These are phyloP conservation scores for Teunomyces kruisii DNA, from an alignment of 805 yeast species.

Conservation along the genomic window DNA sequence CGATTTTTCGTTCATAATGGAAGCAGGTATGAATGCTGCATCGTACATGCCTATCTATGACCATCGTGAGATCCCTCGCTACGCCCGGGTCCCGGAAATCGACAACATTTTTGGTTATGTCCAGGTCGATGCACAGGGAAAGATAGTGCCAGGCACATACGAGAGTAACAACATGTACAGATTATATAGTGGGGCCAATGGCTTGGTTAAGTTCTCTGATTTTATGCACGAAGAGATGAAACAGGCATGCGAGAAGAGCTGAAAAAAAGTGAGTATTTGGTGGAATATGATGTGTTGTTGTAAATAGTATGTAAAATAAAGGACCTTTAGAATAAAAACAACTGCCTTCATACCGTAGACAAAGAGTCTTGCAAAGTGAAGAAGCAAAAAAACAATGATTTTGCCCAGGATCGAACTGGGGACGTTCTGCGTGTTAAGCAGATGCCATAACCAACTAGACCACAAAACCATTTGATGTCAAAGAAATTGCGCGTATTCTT, in stretches of 20 bases:
- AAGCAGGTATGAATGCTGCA: slow-evolving; percentile 52
- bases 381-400: slow-evolving; percentile 51
- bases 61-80: slow-evolving; percentile 60
- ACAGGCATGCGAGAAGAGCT: slow-evolving; percentile 4
- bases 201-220: slow-evolving; percentile 55
- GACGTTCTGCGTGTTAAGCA: slow-evolving; percentile 99
- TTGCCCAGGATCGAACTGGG: slow-evolving; percentile 99
- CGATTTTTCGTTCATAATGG: slow-evolving; percentile 56
- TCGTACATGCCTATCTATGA: slow-evolving; percentile 72
- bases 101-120: slow-evolving; percentile 74
- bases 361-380: background rate
- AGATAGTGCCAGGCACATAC: slow-evolving; percentile 54
- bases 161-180: slow-evolving; percentile 62
- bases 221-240: slow-evolving; percentile 41
- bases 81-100: slow-evolving; percentile 66
- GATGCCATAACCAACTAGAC: slow-evolving; percentile 99
- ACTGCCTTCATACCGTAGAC: no score
- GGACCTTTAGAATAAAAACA: no score
- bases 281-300: background rate
- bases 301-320: background rate
- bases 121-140: slow-evolving; percentile 53
- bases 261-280: no score
- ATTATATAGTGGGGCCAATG: slow-evolving; percentile 43
- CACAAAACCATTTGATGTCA: slow-evolving; percentile 69
- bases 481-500: no score